Evolutionary conservation across 2,329 filamentous ascomycete species (phyloP).

Genomic region (Trematosphaeria pertusa): DNA sequence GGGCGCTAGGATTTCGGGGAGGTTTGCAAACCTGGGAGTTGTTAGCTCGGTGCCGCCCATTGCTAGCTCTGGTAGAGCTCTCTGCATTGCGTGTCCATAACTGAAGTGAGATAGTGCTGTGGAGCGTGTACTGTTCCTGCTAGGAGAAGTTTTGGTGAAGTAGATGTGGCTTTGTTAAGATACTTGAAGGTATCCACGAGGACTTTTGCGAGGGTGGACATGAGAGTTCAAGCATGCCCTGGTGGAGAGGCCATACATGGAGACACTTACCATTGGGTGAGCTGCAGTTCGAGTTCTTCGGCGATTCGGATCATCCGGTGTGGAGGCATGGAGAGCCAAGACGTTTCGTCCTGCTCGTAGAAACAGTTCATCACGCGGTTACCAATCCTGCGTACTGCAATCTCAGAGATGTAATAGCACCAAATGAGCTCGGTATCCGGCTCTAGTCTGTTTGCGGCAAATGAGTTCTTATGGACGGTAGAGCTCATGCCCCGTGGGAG

Average conservation of each 20-base stretch:
- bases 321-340: constrained; percentile 20
- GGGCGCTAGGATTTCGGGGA: constrained; percentile 11
- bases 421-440: constrained; percentile 33
- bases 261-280: constrained; percentile 14
- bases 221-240: too few species aligned
- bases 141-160: too few species aligned
- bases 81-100: too few species aligned
- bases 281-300: constrained; percentile 17
- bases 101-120: too few species aligned
- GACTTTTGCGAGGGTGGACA: too few species aligned
- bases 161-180: too few species aligned
- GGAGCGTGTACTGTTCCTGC: too few species aligned
- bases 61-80: too few species aligned
- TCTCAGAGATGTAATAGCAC: constrained; percentile 43
- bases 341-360: constrained; percentile 21
- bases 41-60: neutral
- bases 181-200: too few species aligned
- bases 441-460: constrained; percentile 7
- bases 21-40: neutral
- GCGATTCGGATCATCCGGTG: constrained; percentile 10
- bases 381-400: constrained; percentile 34
- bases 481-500: neutral
- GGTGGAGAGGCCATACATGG: too few species aligned
- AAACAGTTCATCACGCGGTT: constrained; percentile 16
- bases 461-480: constrained; percentile 9